Evolutionary conservation across 352 stramenopile genomes (phyloP), one percentile per base, ranked within the genome.

Genomic region (Globisporangium viniferum): DNA sequence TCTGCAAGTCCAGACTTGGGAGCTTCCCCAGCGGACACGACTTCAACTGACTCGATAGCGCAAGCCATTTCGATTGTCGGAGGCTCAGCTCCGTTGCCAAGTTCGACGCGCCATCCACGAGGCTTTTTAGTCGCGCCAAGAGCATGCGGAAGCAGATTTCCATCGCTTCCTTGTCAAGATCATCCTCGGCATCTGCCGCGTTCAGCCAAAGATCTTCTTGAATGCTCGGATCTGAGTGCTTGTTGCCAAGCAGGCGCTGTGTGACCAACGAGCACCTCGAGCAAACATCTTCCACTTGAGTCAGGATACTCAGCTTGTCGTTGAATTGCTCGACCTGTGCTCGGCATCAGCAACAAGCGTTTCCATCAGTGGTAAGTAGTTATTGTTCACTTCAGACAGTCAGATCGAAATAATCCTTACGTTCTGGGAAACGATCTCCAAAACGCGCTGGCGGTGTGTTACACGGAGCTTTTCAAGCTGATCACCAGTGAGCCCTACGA

Each of bases 61-160:
- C 83, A 9, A 93, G 63, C 86, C 86, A 94, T 51, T 80, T 83
- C 5, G 84, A 79, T 69, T 91, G 78, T 2, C 83, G 73, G 39
- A 22, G 68, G 24, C 86, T 89, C 67, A 69, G 73, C 3, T 80
- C 67, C 3, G 67, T 62, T 0, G 70, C 58, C 15, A 80, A 54
- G 1, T 56, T 33, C 62, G 71, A 29, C 63, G 76, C 63, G 63
- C 56, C 60, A 55, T 72, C 68, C 69, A 63, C 51, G 48, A 73
- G 54, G 33, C 35, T 60, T 66, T 68, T 66, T 60, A 89, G 4
- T 9, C 61, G 69, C 22, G n/a, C 33, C 39, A 69, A 27, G n/a
- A 80, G 57, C 33, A 58, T 60, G 1, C n/a, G 33, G 3, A 84
- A 65, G 2, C 62, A 71, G 20, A 24, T 33, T 18, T 61, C 48